A percentile compares a stretch with the other conserved stretches of the same genome.
These are phyloP conservation scores for Alternaria burnsii DNA, from an alignment of 2,329 filamentous ascomycete genomes.

Conservation along the genomic window DNA sequence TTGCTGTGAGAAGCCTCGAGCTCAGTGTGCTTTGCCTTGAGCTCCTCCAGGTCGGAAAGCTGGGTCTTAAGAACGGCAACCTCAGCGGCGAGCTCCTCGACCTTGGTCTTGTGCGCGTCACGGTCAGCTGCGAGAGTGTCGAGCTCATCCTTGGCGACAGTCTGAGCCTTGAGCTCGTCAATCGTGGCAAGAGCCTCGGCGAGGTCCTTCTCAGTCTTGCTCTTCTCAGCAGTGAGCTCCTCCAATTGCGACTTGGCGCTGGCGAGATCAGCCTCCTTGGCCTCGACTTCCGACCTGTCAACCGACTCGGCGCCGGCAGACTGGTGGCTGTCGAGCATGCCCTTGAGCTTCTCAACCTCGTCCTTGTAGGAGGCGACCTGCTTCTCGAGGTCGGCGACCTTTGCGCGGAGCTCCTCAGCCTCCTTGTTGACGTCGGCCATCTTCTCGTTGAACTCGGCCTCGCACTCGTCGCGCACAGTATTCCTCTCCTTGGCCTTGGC, in stretches of 20 bases:
- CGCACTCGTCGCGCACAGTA: slow-evolving; percentile 47
- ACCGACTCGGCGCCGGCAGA: slow-evolving; percentile 24
- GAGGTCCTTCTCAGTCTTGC: slow-evolving; percentile 26
- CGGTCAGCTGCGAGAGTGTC: slow-evolving; percentile 38
- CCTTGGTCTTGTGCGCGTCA: slow-evolving; percentile 31
- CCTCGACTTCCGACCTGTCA: slow-evolving; percentile 36
- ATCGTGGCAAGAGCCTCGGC: slow-evolving; percentile 31
- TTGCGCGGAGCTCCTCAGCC: slow-evolving; percentile 24
- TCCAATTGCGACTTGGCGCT: slow-evolving; percentile 32
- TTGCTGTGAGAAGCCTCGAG: slow-evolving; percentile 28
- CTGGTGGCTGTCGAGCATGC: slow-evolving; percentile 33
- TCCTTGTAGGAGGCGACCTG: slow-evolving; percentile 40
- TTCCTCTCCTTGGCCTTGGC: slow-evolving; percentile 50
- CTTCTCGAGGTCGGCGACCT: slow-evolving; percentile 35
- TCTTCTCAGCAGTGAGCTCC: slow-evolving; percentile 22
- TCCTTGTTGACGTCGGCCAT: slow-evolving; percentile 29
- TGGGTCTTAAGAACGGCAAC: slow-evolving; percentile 36
- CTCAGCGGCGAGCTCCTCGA: slow-evolving; percentile 34
- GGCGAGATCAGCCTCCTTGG: slow-evolving; percentile 39
- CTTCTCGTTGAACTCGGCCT: slow-evolving; percentile 44
- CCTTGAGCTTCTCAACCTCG: slow-evolving; percentile 42
- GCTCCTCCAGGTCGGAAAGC: slow-evolving; percentile 28
- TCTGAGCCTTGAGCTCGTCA: slow-evolving; percentile 30
- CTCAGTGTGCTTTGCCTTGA: slow-evolving; percentile 26
- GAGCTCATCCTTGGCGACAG: slow-evolving; percentile 37